These are phyloP conservation scores for Bolboschoenus planiculmis DNA, from an alignment of 176 grass and related monocot genomes.

Conservation along the genomic window DNA sequence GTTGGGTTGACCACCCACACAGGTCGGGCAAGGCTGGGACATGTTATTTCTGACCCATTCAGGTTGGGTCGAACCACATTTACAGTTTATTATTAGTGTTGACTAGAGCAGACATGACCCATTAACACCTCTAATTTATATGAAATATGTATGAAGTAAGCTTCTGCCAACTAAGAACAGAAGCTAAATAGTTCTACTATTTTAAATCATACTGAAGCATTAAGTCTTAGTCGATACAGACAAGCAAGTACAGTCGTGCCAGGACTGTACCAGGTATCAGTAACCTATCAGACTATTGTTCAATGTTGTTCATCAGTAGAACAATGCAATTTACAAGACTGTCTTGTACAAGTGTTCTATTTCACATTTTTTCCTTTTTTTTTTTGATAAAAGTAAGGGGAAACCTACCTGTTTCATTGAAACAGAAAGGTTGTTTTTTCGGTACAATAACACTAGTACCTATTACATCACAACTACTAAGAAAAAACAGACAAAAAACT, in stretches of 20 bases:
- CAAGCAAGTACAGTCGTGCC: background rate
- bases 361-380: no score
- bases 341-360: background rate
- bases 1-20: background rate
- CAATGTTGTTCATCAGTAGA: background rate
- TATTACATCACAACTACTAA: no score
- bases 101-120: no score
- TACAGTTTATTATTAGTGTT: no score
- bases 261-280: background rate
- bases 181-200: background rate
- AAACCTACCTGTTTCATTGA: no score
- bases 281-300: background rate
- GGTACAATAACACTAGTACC: no score
- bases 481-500: no score
- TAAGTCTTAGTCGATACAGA: background rate
- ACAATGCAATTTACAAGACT: background rate
- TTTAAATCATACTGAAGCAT: background rate
- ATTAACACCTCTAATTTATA: no score
- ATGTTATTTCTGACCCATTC: background rate
- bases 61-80: background rate
- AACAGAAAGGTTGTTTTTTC: no score
- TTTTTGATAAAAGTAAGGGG: no score
- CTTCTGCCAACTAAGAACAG: background rate
- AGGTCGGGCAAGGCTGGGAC: background rate
- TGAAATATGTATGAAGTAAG: background rate